Evolutionary conservation across 306 rosid species (phyloP), one percentile per base, ranked within the genome.

Genomic region (Trichosanthes cucumerina): DNA sequence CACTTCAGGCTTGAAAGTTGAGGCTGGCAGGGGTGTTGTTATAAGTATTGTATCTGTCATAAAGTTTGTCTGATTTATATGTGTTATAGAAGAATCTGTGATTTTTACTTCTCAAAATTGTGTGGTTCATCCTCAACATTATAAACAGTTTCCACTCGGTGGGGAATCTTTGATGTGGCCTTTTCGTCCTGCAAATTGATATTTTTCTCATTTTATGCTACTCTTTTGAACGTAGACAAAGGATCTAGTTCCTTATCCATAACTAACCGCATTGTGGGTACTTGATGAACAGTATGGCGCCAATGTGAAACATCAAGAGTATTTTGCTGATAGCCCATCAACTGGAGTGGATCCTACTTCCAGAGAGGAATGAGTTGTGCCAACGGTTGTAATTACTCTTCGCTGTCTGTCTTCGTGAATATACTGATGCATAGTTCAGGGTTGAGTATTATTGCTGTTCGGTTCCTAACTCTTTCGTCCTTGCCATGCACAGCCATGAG

Each of bases 241-340:
- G 2, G 7, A 72, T 46, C 77, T 24, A 47, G 56, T 13, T 26
- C 3, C 23, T 43, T 19, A 43, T 58, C 9, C 16, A 24, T 18
- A 21, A 39, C 50, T 7, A 78, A 39, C 50, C 26, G 7, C 6
- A 14, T 57, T 24, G 39, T 77, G 58, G 39, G 39, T 13, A 26
- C 38, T 70, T 85, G 84, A 24, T 78, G 58, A 56, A 33, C 80
- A 78, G 80, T 60, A 78, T 46, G 83, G 92, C 9, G 92, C 88
- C 65, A 95, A 95, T 78, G 91, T 95, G 78, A 91, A 88, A 90
- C 97, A 95, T 84, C 97, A 95, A 86, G 98, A 95, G 62, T 95
- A 95, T 87, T 95, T 91, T 83, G 98, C 99, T 6, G 99, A 95
- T 78, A 87, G 93, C 87, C 97, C 97, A 80, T 88, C 93, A 41